Evolutionary conservation across 768 basidiomycete genomes (phyloP).

Genomic region (Termitomyces sp.): DNA sequence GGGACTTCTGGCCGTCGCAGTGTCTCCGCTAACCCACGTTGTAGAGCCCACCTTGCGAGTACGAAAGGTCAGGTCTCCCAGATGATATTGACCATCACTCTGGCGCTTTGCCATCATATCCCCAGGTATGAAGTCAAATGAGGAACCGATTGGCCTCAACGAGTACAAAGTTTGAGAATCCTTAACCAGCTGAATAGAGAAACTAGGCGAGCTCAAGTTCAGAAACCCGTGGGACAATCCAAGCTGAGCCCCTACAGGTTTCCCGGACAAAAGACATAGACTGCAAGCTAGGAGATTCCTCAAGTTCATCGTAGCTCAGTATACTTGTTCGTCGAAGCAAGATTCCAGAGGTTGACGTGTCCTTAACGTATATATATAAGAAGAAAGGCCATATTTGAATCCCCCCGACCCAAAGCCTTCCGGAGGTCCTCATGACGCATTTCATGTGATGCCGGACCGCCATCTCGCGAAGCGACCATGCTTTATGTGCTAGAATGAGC

Average conservation of each 20-base stretch:
- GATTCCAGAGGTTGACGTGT: not conserved
- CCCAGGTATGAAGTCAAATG: conserved; percentile 46
- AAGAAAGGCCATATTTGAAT: not conserved
- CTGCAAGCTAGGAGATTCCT: conserved; percentile 1
- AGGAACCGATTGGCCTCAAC: conserved; percentile 30
- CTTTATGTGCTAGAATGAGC: not conserved
- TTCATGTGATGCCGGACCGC: conserved; percentile 7
- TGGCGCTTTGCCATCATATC: conserved; percentile 45
- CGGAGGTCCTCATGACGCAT: conserved; percentile 2
- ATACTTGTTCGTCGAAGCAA: not conserved
- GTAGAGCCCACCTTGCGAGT: conserved; percentile 39
- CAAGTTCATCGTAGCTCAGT: not conserved
- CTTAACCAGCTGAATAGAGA: conserved; percentile 42
- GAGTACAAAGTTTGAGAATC: conserved; percentile 54
- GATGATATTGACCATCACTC: conserved; percentile 44
- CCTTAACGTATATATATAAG: conserved; percentile 3
- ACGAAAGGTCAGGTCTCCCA: conserved; percentile 51
- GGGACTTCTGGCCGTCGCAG: conserved; percentile 32
- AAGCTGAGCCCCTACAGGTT: conserved; percentile 23
- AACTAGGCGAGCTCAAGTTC: conserved; percentile 37
- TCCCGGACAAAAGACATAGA: not conserved
- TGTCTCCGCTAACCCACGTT: conserved; percentile 41
- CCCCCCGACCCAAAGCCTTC: not conserved
- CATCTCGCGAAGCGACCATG: not conserved
- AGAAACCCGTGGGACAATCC: conserved; percentile 43